Evolutionary conservation across 345 rosid species (phyloP), one percentile per base, ranked within the genome.

Genomic region (Salix brachista): DNA sequence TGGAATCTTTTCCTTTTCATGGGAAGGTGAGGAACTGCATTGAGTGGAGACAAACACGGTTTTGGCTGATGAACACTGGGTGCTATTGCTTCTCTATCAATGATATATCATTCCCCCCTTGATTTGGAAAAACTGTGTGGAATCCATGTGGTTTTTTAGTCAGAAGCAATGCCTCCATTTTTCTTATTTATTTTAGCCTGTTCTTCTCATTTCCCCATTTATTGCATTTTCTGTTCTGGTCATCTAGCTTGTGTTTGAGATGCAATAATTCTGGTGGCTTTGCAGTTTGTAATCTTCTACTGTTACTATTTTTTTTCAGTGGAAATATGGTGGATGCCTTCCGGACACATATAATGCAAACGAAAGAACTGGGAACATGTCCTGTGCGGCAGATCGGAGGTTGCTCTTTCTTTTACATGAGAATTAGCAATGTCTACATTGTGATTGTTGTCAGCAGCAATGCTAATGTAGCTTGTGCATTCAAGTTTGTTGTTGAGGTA

Each of bases 251-350:
- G 60, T 54, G 60, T 54, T n/a, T 54, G n/a, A 21, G 26, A 26
- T 37, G 32, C 60, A 42, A 46, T n/a, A 21, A 41, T 16, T 13
- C 8, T 56, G 72, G 65, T 2, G 28, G 70, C 65, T 67, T 67
- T 62, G 17, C 67, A 60, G 9, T 21, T 7, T 54, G 60, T 36
- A 16, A 42, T 34, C 69, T 80, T 69, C 69, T n/a, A 65, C 77
- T 32, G 34, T 28, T 44, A 13, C 37, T 74, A 61, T 69, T 18
- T 32, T 26, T 61, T 18, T 70, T 46, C 70, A 94, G 99, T 78
- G 97, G 97, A 65, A 96, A 94, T 70, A 96, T 96, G 99, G 98
- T 96, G 86, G 98, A 96, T 83, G 99, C 99, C n/a, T 96, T 96
- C 75, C 90, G 99, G 66, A 87, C 81, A 84, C 99, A 96, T 85